phyloP scores from a whole-genome alignment of 2,329 filamentous ascomycete genomes.

The Aspergillus nomiae region DNA sequence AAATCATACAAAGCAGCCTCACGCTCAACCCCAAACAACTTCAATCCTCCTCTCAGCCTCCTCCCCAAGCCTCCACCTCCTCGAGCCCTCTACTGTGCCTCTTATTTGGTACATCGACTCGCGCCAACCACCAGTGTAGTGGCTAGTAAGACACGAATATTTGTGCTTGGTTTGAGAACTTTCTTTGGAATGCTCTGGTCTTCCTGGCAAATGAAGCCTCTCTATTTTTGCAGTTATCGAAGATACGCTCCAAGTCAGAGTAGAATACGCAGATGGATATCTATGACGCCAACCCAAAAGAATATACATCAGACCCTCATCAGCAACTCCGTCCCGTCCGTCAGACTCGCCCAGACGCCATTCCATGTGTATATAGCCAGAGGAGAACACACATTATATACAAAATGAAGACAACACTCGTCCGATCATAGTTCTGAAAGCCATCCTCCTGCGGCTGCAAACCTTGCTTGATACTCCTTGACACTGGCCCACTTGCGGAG shows the following conservation, averaged over 20 bases:
- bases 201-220: not conserved
- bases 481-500: conserved; percentile 76
- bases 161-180: not conserved
- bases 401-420: not conserved
- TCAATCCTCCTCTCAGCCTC: not conserved
- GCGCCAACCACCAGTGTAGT: too few relatives aligned
- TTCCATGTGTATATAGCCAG: not conserved
- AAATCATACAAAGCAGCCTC: not conserved
- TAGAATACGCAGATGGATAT: not conserved
- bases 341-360: not conserved
- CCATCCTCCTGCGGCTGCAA: conserved; percentile 64
- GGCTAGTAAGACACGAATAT: not conserved
- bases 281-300: not conserved
- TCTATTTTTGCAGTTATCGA: not conserved
- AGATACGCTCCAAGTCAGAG: not conserved
- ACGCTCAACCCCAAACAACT: not conserved
- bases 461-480: conserved; percentile 74
- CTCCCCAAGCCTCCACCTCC: not conserved
- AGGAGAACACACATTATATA: not conserved
- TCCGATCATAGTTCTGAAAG: conserved; percentile 30
- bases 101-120: too few relatives aligned
- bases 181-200: not conserved
- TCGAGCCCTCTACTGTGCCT: too few relatives aligned
- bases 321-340: not conserved
- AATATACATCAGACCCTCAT: not conserved